Evolutionary conservation across 495 filamentous ascomycete species (phyloP).

Genomic region (Aspergillus olivimuriae): DNA sequence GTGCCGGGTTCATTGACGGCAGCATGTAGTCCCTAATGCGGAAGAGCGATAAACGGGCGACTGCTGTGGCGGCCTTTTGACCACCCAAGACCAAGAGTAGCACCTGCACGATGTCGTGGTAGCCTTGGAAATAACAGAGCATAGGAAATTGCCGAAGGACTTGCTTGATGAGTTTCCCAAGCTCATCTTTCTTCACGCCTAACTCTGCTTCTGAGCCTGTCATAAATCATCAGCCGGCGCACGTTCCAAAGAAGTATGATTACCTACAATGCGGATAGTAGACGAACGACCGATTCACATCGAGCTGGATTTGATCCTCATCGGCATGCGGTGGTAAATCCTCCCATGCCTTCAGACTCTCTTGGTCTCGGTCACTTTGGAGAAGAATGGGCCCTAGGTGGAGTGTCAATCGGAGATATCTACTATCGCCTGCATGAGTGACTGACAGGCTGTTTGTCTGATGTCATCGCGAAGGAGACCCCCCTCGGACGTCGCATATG

Average conservation of each 20-base stretch:
- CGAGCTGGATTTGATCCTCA: slow-evolving; percentile 81
- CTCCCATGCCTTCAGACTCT: slow-evolving; percentile 37
- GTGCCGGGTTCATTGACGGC: slow-evolving; percentile 71
- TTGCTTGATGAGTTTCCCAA: slow-evolving; percentile 68
- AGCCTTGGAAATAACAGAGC: slow-evolving; percentile 96
- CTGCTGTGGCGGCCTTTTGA: slow-evolving; percentile 46
- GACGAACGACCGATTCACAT: slow-evolving; percentile 93
- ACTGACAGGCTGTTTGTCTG: slow-evolving; percentile 79
- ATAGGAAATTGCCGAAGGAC: slow-evolving; percentile 75
- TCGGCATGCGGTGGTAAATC: slow-evolving; percentile 64
- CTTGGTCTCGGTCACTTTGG: slow-evolving; percentile 38
- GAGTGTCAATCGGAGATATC: slow-evolving; percentile 3
- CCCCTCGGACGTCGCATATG: slow-evolving; percentile 62
- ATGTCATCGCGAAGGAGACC: slow-evolving; percentile 78
- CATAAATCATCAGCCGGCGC: slow-evolving; percentile 3
- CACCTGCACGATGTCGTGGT: slow-evolving; percentile 98
- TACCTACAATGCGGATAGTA: slow-evolving; percentile 81
- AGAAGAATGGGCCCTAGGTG: slow-evolving; percentile 71
- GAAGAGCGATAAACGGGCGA: slow-evolving; percentile 75
- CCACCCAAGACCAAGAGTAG: slow-evolving; percentile 74
- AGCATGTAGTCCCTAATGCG: slow-evolving; percentile 98
- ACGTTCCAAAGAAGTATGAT: not conserved
- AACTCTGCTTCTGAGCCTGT: slow-evolving; percentile 50
- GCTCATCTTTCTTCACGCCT: slow-evolving; percentile 57
- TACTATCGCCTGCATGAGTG: slow-evolving; percentile 5